phyloP scores from a whole-genome alignment of 106 monocot species.

The Alisma plantagoaquatica region DNA sequence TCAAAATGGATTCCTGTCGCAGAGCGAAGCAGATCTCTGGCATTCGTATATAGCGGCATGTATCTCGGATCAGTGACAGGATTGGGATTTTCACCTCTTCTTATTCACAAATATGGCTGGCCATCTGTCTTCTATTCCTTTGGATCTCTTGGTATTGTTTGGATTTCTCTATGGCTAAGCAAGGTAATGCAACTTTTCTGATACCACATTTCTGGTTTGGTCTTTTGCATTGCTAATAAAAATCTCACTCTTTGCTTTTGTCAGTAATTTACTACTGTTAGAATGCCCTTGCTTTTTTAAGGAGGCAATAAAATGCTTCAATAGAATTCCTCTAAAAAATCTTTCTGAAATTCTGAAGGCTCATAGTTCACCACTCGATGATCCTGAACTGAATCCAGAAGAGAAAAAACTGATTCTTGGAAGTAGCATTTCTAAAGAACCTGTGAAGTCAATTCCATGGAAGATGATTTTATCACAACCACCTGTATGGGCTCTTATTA shows the following conservation, averaged over 20 bases:
- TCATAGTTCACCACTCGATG: conserved; percentile 78
- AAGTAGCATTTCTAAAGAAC: conserved; percentile 34
- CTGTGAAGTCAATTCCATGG: conserved; percentile 72
- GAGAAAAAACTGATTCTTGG: conserved; percentile 55
- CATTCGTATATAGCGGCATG: conserved; percentile 90
- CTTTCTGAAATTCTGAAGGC: conserved; percentile 26
- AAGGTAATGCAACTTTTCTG: conserved; percentile 33
- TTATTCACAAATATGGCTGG: conserved; percentile 83
- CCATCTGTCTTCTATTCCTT: conserved; percentile 86
- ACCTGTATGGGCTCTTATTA: conserved; percentile 93
- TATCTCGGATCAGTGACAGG: conserved; percentile 91
- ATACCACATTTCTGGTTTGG: not conserved
- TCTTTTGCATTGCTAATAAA: not conserved
- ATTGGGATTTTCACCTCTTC: conserved; percentile 70
- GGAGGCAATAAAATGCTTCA: not conserved
- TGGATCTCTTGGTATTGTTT: conserved; percentile 77
- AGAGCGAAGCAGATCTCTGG: conserved; percentile 82
- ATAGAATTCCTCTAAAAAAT: not conserved
- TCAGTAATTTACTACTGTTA: not conserved
- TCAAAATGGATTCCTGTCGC: conserved; percentile 87
- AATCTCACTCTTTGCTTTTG: not conserved
- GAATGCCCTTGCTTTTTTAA: not conserved
- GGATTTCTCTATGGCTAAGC: conserved; percentile 59
- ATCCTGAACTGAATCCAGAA: conserved; percentile 46
- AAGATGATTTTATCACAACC: conserved; percentile 60